Conservation (phyloP, 495 filamentous ascomycete genomes). For the Clohesyomyces aquaticus region DNA sequence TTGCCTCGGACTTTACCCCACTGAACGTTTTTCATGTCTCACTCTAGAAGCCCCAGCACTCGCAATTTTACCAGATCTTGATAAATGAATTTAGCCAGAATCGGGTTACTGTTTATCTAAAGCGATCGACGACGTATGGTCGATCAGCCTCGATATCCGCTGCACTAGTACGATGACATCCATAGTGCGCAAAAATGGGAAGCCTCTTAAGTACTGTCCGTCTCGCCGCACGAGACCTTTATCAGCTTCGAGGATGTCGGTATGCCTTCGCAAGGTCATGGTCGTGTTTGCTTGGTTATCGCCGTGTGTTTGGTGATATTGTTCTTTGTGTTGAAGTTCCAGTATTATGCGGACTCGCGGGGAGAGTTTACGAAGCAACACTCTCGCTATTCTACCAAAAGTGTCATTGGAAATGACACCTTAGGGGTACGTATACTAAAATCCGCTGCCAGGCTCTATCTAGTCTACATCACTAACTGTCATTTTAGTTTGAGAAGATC, state of each 20-base stretch:
- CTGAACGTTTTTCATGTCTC: no score
- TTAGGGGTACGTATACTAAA: slow-evolving; percentile 25
- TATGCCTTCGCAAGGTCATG: slow-evolving; percentile 27
- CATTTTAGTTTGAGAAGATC: slow-evolving; percentile 36
- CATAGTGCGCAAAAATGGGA: no score
- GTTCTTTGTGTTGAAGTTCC: slow-evolving; percentile 12
- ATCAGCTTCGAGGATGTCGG: slow-evolving; percentile 8
- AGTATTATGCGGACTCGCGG: neutral
- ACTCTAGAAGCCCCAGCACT: no score
- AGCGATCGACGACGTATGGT: slow-evolving; percentile 15
- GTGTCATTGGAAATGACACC: slow-evolving; percentile 22
- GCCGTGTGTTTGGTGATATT: slow-evolving; percentile 8
- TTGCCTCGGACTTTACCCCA: slow-evolving; percentile 24
- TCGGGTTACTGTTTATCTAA: neutral
- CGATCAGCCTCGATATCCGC: no score
- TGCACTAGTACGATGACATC: no score
- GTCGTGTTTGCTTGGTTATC: slow-evolving; percentile 9
- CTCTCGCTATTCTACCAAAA: neutral
- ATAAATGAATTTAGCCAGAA: slow-evolving; percentile 14
- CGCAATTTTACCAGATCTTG: neutral
- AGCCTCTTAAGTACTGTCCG: slow-evolving; percentile 1
- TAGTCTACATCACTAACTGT: no score
- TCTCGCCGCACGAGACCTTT: neutral
- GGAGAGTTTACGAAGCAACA: slow-evolving; percentile 1
- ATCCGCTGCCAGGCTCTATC: no score